Conservation (phyloP, 1,139 yeast species). For the Hyphopichia wangnamkhiaoensis region DNA sequence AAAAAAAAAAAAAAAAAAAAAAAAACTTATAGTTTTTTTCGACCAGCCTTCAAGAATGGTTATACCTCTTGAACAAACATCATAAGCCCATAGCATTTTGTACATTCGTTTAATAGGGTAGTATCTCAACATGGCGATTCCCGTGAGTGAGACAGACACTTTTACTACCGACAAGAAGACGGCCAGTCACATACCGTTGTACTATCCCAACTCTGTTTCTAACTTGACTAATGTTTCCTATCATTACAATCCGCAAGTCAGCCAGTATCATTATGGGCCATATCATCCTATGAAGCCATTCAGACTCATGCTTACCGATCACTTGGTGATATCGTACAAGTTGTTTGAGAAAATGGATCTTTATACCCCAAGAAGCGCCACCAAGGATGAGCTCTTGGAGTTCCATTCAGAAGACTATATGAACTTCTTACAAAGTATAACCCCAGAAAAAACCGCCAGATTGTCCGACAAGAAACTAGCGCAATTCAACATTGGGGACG, state of each 20-base stretch:
- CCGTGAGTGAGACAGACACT: conserved; percentile 28
- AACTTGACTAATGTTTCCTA: conserved; percentile 68
- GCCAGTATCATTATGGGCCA: conserved; percentile 85
- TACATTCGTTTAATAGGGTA: neutral
- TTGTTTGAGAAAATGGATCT: conserved; percentile 88
- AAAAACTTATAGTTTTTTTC: too few species aligned
- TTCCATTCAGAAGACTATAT: conserved; percentile 91
- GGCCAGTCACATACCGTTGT: conserved; percentile 56
- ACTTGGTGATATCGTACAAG: conserved; percentile 80
- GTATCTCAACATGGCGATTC: conserved; percentile 14
- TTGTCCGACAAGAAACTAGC: conserved; percentile 57
- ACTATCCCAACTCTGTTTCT: conserved; percentile 40
- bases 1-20: too few species aligned
- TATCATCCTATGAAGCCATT: conserved; percentile 99
- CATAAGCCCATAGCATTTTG: too few species aligned
- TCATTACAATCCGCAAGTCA: conserved; percentile 82
- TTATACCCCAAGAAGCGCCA: conserved; percentile 80
- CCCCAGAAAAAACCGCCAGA: conserved; percentile 75
- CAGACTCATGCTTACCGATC: conserved; percentile 90
- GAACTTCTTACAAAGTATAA: conserved; percentile 72
- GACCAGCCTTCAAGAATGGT: too few species aligned
- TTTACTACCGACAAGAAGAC: conserved; percentile 60
- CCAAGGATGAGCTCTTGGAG: conserved; percentile 70
- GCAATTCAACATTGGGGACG: conserved; percentile 93
- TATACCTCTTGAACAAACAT: too few species aligned